Evolutionary conservation across 225 moss, liverwort and hornwort genomes (phyloP).

Genomic region (Polytrichum formosum): DNA sequence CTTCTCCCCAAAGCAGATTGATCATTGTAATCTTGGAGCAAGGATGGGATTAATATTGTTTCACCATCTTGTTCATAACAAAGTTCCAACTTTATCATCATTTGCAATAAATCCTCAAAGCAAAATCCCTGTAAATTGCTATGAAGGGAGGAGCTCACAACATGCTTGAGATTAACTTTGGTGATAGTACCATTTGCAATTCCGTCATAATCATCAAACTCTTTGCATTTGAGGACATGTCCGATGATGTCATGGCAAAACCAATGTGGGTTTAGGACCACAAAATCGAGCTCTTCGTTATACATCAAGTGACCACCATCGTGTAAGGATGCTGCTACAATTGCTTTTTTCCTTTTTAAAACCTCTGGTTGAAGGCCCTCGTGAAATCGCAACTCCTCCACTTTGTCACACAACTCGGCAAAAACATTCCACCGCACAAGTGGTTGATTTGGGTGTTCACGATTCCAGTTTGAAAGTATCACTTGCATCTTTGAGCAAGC

Average conservation of each 20-base stretch:
- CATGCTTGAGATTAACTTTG: neutral
- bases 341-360: neutral
- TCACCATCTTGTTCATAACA: conserved; percentile 16
- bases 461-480: neutral
- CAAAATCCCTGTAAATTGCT: neutral
- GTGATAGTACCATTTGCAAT: neutral
- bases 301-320: conserved; percentile 36
- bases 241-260: conserved; percentile 24
- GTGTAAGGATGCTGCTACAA: conserved; percentile 24
- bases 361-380: neutral
- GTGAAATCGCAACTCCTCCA: neutral
- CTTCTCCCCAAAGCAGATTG: neutral
- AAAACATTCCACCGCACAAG: neutral
- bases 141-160: neutral
- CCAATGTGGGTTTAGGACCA: conserved; percentile 28
- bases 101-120: conserved; percentile 7
- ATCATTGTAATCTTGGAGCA: neutral
- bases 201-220: neutral
- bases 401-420: neutral
- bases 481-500: neutral
- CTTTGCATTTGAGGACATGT: neutral
- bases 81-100: conserved; percentile 36
- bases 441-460: neutral
- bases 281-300: conserved; percentile 16
- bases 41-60: conserved; percentile 7